Evolutionary conservation across 2,329 filamentous ascomycete species (phyloP).

Genomic region (Pestalotiopsis sp.): DNA sequence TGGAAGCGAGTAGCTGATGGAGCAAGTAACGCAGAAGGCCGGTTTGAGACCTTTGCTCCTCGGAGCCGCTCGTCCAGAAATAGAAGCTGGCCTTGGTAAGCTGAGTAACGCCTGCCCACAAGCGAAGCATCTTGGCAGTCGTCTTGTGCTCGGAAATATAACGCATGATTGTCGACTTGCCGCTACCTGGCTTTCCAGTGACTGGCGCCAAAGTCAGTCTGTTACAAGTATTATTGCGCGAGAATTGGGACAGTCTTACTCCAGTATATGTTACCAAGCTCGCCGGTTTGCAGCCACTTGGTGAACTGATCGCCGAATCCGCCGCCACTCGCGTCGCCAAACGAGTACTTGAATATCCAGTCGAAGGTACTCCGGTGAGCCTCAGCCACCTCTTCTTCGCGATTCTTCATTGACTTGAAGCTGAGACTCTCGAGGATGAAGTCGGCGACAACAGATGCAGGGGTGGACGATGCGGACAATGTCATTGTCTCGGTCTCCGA

Average conservation of each 20-base stretch:
- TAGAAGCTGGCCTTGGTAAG: constrained; percentile 42
- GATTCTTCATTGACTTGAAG: constrained; percentile 15
- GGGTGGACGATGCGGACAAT: not conserved
- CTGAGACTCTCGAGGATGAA: constrained; percentile 17
- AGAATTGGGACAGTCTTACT: constrained; percentile 8
- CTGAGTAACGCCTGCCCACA: constrained; percentile 29
- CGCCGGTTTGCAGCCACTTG: constrained; percentile 26
- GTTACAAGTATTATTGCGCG: too few species aligned
- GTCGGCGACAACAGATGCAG: constrained; percentile 4
- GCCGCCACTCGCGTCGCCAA: not conserved
- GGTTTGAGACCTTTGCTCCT: constrained; percentile 38
- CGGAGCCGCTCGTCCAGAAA: constrained; percentile 45
- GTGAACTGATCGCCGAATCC: constrained; percentile 22
- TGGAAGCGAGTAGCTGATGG: constrained; percentile 33
- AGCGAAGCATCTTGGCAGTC: constrained; percentile 16
- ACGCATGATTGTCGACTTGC: constrained; percentile 49
- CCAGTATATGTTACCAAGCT: constrained; percentile 34
- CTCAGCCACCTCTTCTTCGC: constrained; percentile 14
- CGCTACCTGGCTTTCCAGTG: constrained; percentile 45
- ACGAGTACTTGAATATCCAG: constrained; percentile 35
- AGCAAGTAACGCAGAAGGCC: constrained; percentile 39
- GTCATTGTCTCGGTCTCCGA: not conserved
- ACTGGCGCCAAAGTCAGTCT: constrained; percentile 17
- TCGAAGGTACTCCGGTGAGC: constrained; percentile 32
- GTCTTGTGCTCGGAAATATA: constrained; percentile 31